Evolutionary conservation across 139 green algal genomes (phyloP).

Genomic region (Chlorella vulgaris): DNA sequence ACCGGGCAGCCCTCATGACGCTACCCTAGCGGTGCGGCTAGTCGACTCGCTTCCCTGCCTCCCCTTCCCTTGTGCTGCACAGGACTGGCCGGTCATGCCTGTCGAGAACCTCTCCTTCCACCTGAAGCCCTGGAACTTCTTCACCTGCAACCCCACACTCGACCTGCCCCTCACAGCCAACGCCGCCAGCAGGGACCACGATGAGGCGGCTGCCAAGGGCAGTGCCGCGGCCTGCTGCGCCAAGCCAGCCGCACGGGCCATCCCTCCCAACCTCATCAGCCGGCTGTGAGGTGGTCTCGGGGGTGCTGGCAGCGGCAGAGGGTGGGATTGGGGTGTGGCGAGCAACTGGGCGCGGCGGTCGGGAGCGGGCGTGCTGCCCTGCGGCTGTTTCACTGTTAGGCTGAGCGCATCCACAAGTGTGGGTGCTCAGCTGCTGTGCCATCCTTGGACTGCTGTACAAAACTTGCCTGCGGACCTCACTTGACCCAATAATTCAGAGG

Average conservation of each 20-base stretch:
- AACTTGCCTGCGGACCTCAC: no score
- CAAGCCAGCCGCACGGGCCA: no score
- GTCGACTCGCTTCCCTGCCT: not conserved
- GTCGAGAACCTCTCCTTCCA: conserved; percentile 72
- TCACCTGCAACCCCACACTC: conserved; percentile 73
- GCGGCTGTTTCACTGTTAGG: no score
- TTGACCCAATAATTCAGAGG: no score
- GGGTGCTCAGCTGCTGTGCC: no score
- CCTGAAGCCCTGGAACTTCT: conserved; percentile 75
- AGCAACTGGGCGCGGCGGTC: not conserved
- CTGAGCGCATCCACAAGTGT: no score
- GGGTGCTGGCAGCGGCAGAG: not conserved
- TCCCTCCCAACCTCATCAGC: not conserved
- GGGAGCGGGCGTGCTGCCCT: no score
- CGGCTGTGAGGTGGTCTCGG: conserved; percentile 1
- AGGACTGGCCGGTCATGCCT: conserved; percentile 89
- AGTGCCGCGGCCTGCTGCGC: not conserved
- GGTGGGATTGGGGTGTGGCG: not conserved
- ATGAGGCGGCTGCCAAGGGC: not conserved
- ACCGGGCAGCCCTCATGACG: no score
- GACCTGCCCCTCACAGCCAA: conserved; percentile 71
- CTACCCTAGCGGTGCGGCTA: not conserved
- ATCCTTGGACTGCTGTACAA: no score
- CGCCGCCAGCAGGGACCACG: conserved; percentile 48
- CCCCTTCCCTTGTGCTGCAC: not conserved